A percentile compares a stretch with the other conserved stretches of the same genome.
Conservation (phyloP, 306 rosid genomes). For the Cucurbita maxima region DNA sequence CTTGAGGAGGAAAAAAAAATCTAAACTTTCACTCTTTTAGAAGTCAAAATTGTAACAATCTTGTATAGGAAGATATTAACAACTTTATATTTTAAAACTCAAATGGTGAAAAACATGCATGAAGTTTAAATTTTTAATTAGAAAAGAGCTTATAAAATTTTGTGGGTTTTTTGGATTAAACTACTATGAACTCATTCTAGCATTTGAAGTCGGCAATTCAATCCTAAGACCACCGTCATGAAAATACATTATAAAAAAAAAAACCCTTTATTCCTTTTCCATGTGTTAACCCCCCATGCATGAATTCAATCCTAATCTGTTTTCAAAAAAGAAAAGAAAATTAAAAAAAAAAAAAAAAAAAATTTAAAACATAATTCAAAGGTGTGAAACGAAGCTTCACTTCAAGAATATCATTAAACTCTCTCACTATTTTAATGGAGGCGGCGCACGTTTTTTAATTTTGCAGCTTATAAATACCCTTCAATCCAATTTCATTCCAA, state of each 20-base stretch:
- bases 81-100: neutral
- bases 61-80: neutral
- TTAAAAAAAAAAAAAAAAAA: neutral
- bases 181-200: neutral
- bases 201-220: neutral
- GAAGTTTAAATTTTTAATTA: neutral
- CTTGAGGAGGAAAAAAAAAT: too few relatives aligned
- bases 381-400: constrained; percentile 1
- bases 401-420: neutral
- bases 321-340: neutral
- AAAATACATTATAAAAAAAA: neutral
- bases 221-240: neutral
- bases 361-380: too few relatives aligned
- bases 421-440: neutral
- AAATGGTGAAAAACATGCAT: neutral
- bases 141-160: neutral
- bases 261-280: neutral
- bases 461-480: neutral
- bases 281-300: neutral
- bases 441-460: neutral
- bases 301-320: neutral
- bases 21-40: too few relatives aligned
- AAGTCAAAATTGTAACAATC: too few relatives aligned
- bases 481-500: neutral
- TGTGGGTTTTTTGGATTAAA: neutral